Conservation (phyloP, 1,284 basidiomycete genomes). For the Crucibulum parvulum region DNA sequence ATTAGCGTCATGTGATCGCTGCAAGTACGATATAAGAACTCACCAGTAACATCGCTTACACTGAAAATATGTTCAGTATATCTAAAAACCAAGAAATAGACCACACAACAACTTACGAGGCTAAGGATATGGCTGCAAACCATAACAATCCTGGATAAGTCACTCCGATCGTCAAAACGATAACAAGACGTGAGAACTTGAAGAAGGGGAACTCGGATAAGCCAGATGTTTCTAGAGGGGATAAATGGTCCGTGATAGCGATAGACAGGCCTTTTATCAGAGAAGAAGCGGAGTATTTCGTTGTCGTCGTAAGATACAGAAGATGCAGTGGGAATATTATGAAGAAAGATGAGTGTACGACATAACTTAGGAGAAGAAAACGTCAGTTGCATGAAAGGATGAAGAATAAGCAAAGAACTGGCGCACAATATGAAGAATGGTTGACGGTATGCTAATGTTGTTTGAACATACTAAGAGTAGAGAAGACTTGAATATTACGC, state of each 20-base stretch:
- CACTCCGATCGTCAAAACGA: conserved; percentile 62
- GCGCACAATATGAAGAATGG: conserved; percentile 80
- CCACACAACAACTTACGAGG: conserved; percentile 65
- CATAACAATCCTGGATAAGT: conserved; percentile 72
- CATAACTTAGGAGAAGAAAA: conserved; percentile 55
- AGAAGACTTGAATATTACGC: neutral
- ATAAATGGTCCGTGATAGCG: conserved; percentile 61
- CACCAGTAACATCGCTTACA: conserved; percentile 76
- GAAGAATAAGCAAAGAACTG: neutral
- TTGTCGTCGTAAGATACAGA: conserved; percentile 59
- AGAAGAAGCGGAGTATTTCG: conserved; percentile 50
- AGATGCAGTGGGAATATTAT: conserved; percentile 78
- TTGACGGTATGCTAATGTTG: conserved; percentile 69
- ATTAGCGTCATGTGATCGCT: neutral
- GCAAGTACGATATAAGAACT: conserved; percentile 11
- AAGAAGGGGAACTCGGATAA: conserved; percentile 48
- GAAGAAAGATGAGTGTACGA: conserved; percentile 76
- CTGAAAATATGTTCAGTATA: conserved; percentile 40
- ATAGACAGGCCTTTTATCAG: conserved; percentile 56
- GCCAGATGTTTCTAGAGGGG: conserved; percentile 33
- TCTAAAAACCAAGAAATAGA: conserved; percentile 10
- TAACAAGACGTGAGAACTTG: conserved; percentile 50
- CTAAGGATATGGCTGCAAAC: conserved; percentile 73
- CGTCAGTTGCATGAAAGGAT: neutral
- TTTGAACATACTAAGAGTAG: conserved; percentile 72